Evolutionary conservation across 176 grass and related monocot species (phyloP), one percentile per base, ranked within the genome.

Genomic region (Eragrostis curvula): DNA sequence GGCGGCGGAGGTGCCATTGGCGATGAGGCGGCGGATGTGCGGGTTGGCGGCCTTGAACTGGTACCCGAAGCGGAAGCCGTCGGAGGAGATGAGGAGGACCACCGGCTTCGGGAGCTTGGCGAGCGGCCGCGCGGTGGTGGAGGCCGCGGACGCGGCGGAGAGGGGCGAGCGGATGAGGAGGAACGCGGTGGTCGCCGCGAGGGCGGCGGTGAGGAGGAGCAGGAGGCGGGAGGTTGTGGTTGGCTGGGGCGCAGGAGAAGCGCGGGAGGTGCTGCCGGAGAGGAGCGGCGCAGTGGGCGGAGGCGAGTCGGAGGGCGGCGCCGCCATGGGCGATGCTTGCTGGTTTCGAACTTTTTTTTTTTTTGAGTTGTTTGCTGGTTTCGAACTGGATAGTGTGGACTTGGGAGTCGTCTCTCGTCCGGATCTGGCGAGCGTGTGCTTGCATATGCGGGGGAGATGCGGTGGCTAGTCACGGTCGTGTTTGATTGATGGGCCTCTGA

Each of bases 31-130:
- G 68, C 80, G 89, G 68, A 96, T 88, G 80, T 90, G 87, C 50
- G 93, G 93, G 18, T 74, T 74, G 3, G 71, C 12, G 32, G 83
- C 88, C 85, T 96, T 99, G 85, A 77, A 86, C 75, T 96, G 89
- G 82, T 99, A 99, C 42, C 91, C 91, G 73, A 93, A 99, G 63
- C 96, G 84, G 87, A 99, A 99, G 32, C 96, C 96, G 9, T 96
- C 96, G 13, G 89, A 93, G 52, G 96, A 99, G 28, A 99, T 75
- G 20, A 96, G 85, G 17, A 98, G 71, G 5, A 96, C 91, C n/a
- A 99, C 91, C 6, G 93, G 93, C 74, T 90, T 94, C 63, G 20
- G 29, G 28, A 98, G 92, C 72, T 73, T 96, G 57, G 89, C 57
- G 4, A 92, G 86, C 17, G 76, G 45, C 48, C 92, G 82, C 6